Evolutionary conservation across 2,329 filamentous ascomycete genomes (phyloP), one percentile per base, ranked within the genome.

Genomic region (Venturia effusa): DNA sequence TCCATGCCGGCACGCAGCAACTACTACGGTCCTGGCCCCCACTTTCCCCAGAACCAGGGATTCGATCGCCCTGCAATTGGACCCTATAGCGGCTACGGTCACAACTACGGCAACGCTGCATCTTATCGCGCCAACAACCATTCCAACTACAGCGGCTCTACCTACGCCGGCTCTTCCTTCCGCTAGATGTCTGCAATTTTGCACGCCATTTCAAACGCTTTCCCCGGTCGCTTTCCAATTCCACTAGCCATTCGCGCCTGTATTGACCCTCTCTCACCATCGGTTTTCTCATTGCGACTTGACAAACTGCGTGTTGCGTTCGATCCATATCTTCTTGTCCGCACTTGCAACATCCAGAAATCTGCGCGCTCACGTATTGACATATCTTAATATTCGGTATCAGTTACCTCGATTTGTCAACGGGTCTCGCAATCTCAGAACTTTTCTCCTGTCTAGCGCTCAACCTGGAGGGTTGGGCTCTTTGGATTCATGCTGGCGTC

Each of bases 291-390:
- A 51, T 27, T 51, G 45, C 45, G 45, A 51, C 22, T 48, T 48
- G 43, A 39, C n/a, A 1, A 51, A 34, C 15, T 57, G 27, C 27
- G 27, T 17, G 51, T 34, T 34, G 27, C 27, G 51, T 34, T 34
- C 51, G 30, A 24, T 10, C 34, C 30, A 34, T 22, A 34, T 57
- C 19, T 32, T 84, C 84, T 61, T 85, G 88, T 72, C 85, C 86
- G 1, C 87, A 87, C 69, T 78, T 89, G 15, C 86, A 88, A 71
- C 86, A 84, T 70, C 75, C 76, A 1, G 77, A 81, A 27, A 74
- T 89, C 37, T 73, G 86, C 10, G 75, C 80, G 19, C 84, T 81
- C 73, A 80, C 72, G 27, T 57, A 57, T 57, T 19, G 51, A 34
- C 30, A 57, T 8, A 57, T 57, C 30, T 57, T 57, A 57, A 57